Conservation (phyloP, 495 filamentous ascomycete species). For the Parathielavia hyrcaniae region DNA sequence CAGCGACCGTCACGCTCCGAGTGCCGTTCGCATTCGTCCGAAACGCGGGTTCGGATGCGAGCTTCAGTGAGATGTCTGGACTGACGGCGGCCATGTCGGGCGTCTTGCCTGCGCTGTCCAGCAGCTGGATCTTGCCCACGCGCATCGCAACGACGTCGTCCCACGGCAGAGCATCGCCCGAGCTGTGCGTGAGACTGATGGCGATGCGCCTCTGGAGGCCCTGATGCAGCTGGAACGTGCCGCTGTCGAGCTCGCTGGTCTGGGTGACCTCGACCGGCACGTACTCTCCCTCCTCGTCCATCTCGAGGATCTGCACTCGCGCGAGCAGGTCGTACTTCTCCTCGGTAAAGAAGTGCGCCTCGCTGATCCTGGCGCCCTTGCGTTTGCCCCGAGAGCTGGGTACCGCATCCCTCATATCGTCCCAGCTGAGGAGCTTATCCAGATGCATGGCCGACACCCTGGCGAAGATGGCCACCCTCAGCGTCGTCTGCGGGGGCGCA, state of each 20-base stretch:
- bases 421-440: slow-evolving; percentile 96
- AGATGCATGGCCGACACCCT: slow-evolving; percentile 89
- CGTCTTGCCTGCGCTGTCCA: slow-evolving; percentile 78
- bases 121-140: slow-evolving; percentile 70
- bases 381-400: slow-evolving; percentile 49
- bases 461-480: slow-evolving; percentile 92
- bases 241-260: slow-evolving; percentile 68
- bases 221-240: slow-evolving; percentile 91
- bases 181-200: slow-evolving; percentile 81
- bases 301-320: slow-evolving; percentile 77
- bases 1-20: slow-evolving; percentile 73
- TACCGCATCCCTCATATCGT: slow-evolving; percentile 83
- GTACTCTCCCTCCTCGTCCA: slow-evolving; percentile 87
- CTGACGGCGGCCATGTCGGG: slow-evolving; percentile 66
- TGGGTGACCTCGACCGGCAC: slow-evolving; percentile 89
- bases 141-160: slow-evolving; percentile 67
- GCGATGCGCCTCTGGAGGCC: slow-evolving; percentile 85
- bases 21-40: slow-evolving; percentile 85
- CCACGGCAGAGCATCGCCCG: slow-evolving; percentile 81
- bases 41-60: slow-evolving; percentile 66
- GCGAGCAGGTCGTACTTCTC: slow-evolving; percentile 92
- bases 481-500: slow-evolving; percentile 62
- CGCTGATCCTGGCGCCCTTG: slow-evolving; percentile 69
- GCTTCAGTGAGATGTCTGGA: slow-evolving; percentile 69
- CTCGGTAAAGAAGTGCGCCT: slow-evolving; percentile 85